These are phyloP conservation scores for Boletellus deceptivus DNA, from an alignment of 1,284 basidiomycete genomes.

Conservation along the genomic window DNA sequence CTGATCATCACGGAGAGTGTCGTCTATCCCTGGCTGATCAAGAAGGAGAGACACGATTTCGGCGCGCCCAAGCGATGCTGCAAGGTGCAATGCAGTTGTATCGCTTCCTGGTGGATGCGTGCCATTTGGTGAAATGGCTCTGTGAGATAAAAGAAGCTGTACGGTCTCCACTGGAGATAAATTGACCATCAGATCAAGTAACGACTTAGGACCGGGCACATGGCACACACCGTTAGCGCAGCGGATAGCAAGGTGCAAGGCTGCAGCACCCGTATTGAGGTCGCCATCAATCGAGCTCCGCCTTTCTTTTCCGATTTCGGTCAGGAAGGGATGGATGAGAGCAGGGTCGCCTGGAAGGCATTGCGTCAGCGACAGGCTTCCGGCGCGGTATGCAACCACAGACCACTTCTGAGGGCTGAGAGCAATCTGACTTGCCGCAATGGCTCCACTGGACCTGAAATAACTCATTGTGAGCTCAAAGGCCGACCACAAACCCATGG, in stretches of 20 bases:
- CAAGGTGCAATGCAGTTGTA: slow-evolving; percentile 86
- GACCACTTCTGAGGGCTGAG: slow-evolving; percentile 70
- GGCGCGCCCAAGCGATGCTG: slow-evolving; percentile 74
- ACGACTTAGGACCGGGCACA: neutral
- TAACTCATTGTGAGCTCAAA: slow-evolving; percentile 3
- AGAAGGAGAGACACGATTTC: slow-evolving; percentile 78
- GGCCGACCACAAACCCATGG: neutral
- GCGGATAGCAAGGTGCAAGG: slow-evolving; percentile 83
- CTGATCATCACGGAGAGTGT: slow-evolving; percentile 70
- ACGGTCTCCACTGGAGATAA: slow-evolving; percentile 25
- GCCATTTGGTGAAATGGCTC: slow-evolving; percentile 76
- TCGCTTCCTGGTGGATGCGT: slow-evolving; percentile 67
- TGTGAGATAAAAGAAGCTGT: slow-evolving; percentile 70
- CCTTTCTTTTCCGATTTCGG: slow-evolving; percentile 68
- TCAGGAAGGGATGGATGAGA: slow-evolving; percentile 80
- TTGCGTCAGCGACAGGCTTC: slow-evolving; percentile 2
- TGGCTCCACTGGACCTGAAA: slow-evolving; percentile 45
- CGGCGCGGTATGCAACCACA: slow-evolving; percentile 11
- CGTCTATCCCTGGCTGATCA: slow-evolving; percentile 79
- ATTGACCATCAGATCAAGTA: slow-evolving; percentile 3
- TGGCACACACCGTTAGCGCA: slow-evolving; percentile 71
- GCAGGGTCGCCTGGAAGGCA: slow-evolving; percentile 61
- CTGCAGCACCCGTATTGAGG: slow-evolving; percentile 66
- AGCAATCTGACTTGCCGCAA: slow-evolving; percentile 72
- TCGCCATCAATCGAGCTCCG: slow-evolving; percentile 45